Percentiles rank a stretch among this genome's conserved stretches.
phyloP scores from a whole-genome alignment of 2,329 filamentous ascomycete species.

The Madurella mycetomatis region DNA sequence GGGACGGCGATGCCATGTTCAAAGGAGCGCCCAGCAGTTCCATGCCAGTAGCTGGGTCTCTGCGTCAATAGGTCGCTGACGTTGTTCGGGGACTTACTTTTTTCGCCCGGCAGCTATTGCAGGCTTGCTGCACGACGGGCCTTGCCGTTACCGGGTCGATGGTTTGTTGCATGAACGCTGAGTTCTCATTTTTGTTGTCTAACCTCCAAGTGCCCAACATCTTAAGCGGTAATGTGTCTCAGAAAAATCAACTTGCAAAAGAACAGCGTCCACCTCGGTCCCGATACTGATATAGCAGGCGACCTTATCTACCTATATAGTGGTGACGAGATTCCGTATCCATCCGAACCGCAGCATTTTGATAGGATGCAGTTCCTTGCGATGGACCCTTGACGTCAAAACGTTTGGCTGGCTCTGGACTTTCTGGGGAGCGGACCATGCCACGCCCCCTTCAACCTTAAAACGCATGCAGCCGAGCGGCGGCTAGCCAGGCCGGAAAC shows the following conservation, averaged over 20 bases:
- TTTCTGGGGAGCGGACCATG: too few species aligned
- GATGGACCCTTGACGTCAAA: too few species aligned
- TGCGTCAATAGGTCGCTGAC: neutral
- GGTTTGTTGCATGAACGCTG: constrained; percentile 4
- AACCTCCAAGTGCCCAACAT: constrained; percentile 11
- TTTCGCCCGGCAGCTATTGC: constrained; percentile 12
- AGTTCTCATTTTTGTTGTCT: constrained; percentile 8
- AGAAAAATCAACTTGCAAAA: neutral
- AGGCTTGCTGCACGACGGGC: constrained; percentile 12
- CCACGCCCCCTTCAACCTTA: too few species aligned
- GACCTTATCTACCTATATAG: neutral
- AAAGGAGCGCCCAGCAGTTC: neutral
- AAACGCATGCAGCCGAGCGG: too few species aligned
- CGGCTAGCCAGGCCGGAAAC: too few species aligned
- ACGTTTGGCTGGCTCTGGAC: too few species aligned
- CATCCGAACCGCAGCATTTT: too few species aligned
- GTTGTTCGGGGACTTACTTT: constrained; percentile 3
- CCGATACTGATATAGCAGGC: neutral
- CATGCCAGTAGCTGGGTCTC: neutral
- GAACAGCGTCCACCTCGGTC: neutral
- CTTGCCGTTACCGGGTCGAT: constrained; percentile 9
- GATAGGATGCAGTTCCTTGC: too few species aligned
- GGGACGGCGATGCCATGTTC: neutral
- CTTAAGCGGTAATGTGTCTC: neutral
- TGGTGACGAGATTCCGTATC: too few species aligned